These are phyloP conservation scores for Castanea sativa DNA, from an alignment of 306 rosid species.

Conservation along the genomic window DNA sequence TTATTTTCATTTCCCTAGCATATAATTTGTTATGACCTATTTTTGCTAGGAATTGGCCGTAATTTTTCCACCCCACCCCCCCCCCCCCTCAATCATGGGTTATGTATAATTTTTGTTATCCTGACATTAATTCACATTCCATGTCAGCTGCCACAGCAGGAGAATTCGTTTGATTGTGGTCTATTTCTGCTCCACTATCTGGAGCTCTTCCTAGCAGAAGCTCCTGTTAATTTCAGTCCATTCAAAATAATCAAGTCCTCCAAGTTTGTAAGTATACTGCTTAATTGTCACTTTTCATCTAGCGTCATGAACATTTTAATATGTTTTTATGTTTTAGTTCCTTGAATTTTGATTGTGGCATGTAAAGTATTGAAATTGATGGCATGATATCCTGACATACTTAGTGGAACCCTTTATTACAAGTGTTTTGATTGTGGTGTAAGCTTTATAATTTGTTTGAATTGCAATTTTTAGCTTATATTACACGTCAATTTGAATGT, in stretches of 20 bases:
- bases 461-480: background rate
- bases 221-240: slow-evolving; percentile 80
- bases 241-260: slow-evolving; percentile 63
- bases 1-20: background rate
- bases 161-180: slow-evolving; percentile 90
- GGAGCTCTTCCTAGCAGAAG: slow-evolving; percentile 80
- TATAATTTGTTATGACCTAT: background rate
- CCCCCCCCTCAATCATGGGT: too few relatives aligned
- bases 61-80: too few relatives aligned
- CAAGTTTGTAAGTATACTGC: slow-evolving; percentile 66
- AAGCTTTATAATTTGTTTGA: background rate
- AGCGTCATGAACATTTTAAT: background rate
- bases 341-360: background rate
- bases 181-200: slow-evolving; percentile 92
- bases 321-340: background rate
- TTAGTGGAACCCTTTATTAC: background rate
- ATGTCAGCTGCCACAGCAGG: slow-evolving; percentile 91
- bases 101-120: background rate
- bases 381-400: background rate
- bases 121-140: slow-evolving; percentile 20
- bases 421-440: background rate
- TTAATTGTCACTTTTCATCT: background rate
- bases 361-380: background rate
- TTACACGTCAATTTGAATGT: background rate
- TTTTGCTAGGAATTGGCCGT: background rate